Percentiles rank a stretch among this genome's conserved stretches.
These are phyloP conservation scores for Nigrospora oryzae DNA, from an alignment of 2,329 filamentous ascomycete species.

Conservation along the genomic window DNA sequence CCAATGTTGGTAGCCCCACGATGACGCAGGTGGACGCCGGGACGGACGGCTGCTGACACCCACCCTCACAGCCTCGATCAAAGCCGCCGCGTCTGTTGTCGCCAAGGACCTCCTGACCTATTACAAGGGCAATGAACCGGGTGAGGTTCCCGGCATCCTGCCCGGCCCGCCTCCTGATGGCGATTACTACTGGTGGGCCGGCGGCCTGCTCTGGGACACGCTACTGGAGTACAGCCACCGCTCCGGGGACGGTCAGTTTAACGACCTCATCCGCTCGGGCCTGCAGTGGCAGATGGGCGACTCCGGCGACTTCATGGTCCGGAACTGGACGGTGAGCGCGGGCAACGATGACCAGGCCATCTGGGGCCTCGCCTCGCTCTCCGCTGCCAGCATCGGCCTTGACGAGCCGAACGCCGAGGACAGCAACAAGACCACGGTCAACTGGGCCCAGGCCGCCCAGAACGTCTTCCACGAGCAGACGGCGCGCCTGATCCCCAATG, in stretches of 20 bases:
- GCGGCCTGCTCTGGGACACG: conserved; percentile 37
- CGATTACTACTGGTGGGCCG: conserved; percentile 46
- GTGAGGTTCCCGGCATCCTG: conserved; percentile 14
- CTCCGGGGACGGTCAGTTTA: conserved; percentile 40
- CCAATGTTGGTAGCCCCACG: not conserved
- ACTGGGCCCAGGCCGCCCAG: conserved; percentile 52
- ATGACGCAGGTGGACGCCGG: no score
- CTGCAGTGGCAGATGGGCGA: conserved; percentile 32
- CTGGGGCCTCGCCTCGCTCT: conserved; percentile 54
- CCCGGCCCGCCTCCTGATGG: conserved; percentile 6
- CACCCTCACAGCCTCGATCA: conserved; percentile 14
- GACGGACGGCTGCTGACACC: no score
- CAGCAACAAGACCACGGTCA: conserved; percentile 17
- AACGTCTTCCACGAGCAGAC: conserved; percentile 54
- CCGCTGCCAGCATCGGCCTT: conserved; percentile 50
- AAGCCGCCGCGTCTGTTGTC: conserved; percentile 15
- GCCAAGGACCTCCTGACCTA: conserved; percentile 19
- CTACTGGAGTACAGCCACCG: conserved; percentile 44
- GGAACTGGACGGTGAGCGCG: conserved; percentile 21
- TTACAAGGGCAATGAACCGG: conserved; percentile 14
- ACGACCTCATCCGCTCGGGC: conserved; percentile 31
- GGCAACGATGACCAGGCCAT: conserved; percentile 50
- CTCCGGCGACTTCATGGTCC: conserved; percentile 31
- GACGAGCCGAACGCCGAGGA: conserved; percentile 34
- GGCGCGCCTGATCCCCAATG: conserved; percentile 33